phyloP scores from a whole-genome alignment of 495 filamentous ascomycete genomes.

The Sabuloglossum arenarium region DNA sequence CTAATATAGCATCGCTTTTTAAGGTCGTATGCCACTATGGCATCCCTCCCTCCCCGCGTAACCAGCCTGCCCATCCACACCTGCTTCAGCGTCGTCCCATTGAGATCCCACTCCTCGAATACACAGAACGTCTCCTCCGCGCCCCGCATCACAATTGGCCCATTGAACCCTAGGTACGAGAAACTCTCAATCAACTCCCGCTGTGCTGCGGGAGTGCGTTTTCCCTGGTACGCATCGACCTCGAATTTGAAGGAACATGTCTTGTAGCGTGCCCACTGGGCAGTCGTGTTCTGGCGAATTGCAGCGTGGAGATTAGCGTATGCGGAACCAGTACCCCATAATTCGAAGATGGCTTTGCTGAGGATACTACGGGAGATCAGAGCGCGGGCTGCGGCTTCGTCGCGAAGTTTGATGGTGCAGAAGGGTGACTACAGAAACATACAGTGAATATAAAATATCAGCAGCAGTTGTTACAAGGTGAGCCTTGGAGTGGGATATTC shows the following conservation, averaged over 20 bases:
- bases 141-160: constrained; percentile 49
- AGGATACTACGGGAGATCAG: constrained; percentile 63
- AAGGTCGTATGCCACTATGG: constrained; percentile 59
- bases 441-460: constrained; percentile 1
- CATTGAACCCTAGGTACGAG: constrained; percentile 51
- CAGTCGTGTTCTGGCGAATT: constrained; percentile 32
- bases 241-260: constrained; percentile 56
- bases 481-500: not conserved
- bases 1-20: constrained; percentile 88
- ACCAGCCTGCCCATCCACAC: constrained; percentile 56
- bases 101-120: constrained; percentile 51
- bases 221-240: constrained; percentile 56
- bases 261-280: constrained; percentile 42
- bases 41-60: constrained; percentile 35
- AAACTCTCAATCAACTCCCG: constrained; percentile 60
- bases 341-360: constrained; percentile 59
- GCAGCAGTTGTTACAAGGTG: not conserved
- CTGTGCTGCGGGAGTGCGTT: constrained; percentile 36
- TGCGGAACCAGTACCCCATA: constrained; percentile 57
- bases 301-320: constrained; percentile 49
- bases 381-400: constrained; percentile 38
- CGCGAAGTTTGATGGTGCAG: constrained; percentile 50
- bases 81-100: constrained; percentile 28
- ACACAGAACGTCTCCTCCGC: constrained; percentile 56
- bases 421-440: constrained; percentile 50